Percentiles rank a stretch among this genome's conserved stretches.
phyloP scores from a whole-genome alignment of 257 asterid species.

The Solanum etuberosum region DNA sequence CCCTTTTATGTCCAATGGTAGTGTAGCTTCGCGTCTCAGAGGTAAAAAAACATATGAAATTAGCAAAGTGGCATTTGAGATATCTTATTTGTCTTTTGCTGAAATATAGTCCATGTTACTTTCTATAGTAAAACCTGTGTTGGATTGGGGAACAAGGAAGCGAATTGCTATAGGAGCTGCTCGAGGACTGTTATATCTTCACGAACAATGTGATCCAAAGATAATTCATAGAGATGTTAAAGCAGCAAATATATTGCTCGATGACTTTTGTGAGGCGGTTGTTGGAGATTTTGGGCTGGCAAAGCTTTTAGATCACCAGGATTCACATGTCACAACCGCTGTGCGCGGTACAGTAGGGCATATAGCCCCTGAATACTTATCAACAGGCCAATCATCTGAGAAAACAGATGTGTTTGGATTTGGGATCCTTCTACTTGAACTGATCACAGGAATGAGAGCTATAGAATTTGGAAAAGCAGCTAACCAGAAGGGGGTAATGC shows the following conservation, averaged over 20 bases:
- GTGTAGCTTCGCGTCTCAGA: constrained; percentile 96
- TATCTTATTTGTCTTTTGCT: not conserved
- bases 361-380: constrained; percentile 92
- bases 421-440: constrained; percentile 87
- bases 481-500: constrained; percentile 85
- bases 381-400: constrained; percentile 97
- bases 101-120: not conserved
- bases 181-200: constrained; percentile 79
- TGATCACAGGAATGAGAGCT: constrained; percentile 88
- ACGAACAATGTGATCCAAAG: constrained; percentile 98
- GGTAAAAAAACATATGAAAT: constrained; percentile 7
- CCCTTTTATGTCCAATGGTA: constrained; percentile 94
- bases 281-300: constrained; percentile 98
- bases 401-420: constrained; percentile 98
- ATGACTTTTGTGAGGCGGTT: constrained; percentile 90
- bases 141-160: constrained; percentile 88
- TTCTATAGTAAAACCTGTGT: constrained; percentile 59
- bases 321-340: constrained; percentile 93
- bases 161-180: constrained; percentile 88
- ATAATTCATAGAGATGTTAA: constrained; percentile 93
- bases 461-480: constrained; percentile 78
- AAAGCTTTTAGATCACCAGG: constrained; percentile 90
- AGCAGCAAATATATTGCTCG: constrained; percentile 93
- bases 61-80: not conserved
- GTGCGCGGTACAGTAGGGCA: constrained; percentile 98